Evolutionary conservation across 371 early-diverging fungal species (phyloP).

Genomic region (Globomyces sp.): DNA sequence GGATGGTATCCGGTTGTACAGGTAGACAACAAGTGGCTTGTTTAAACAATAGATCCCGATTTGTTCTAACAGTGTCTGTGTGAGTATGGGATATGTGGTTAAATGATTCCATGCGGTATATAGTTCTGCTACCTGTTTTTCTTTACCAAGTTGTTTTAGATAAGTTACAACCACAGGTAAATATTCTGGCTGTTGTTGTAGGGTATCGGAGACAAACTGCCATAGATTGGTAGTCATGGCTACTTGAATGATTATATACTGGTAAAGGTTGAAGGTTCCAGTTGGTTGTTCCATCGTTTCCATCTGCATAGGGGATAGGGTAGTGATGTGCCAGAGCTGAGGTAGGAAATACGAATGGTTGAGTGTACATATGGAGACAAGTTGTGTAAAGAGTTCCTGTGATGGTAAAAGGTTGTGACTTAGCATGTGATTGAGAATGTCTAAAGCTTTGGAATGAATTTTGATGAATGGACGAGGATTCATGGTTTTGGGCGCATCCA

Average conservation of each 20-base stretch:
- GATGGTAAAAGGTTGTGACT: no score
- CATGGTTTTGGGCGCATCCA: no score
- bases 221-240: neutral
- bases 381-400: no score
- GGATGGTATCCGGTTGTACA: neutral
- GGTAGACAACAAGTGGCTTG: neutral
- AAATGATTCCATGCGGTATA: neutral
- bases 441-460: no score
- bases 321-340: neutral
- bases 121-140: slow-evolving; percentile 1
- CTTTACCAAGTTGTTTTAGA: neutral
- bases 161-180: neutral
- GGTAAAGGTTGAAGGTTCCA: neutral
- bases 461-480: no score
- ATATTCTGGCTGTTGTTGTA: no score
- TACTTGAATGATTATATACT: neutral
- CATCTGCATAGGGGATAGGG: neutral
- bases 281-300: neutral
- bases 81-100: neutral
- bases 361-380: no score
- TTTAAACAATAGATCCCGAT: neutral
- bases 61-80: neutral
- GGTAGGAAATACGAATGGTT: no score
- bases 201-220: neutral
- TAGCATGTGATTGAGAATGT: no score